Evolutionary conservation across 768 basidiomycete species (phyloP).

Genomic region (Phanerochaete carnosa): DNA sequence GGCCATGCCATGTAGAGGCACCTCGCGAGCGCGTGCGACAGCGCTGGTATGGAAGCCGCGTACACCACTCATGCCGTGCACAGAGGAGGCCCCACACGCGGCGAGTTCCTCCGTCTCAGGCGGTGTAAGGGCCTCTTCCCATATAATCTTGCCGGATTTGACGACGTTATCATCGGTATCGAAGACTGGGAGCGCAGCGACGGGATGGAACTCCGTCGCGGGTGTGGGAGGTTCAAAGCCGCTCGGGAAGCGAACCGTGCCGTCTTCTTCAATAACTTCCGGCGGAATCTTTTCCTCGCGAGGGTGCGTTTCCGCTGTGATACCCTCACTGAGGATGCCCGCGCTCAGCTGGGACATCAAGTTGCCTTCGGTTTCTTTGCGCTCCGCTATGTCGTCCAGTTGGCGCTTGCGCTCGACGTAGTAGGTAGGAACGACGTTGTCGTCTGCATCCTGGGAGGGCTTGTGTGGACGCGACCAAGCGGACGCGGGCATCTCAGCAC

Average conservation of each 20-base stretch:
- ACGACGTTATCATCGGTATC: conserved; percentile 19
- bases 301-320: conserved; percentile 23
- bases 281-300: conserved; percentile 39
- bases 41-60: conserved; percentile 22
- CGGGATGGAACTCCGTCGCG: conserved; percentile 31
- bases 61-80: conserved; percentile 8
- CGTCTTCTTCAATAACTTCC: conserved; percentile 36
- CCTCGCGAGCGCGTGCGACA: conserved; percentile 11
- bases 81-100: neutral
- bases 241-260: conserved; percentile 36
- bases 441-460: conserved; percentile 25
- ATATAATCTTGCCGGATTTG: conserved; percentile 21
- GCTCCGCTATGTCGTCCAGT: conserved; percentile 21
- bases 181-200: conserved; percentile 16
- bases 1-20: neutral
- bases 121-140: conserved; percentile 21
- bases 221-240: conserved; percentile 44
- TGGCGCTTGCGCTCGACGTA: conserved; percentile 27
- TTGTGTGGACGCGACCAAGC: conserved; percentile 23
- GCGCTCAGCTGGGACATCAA: conserved; percentile 28
- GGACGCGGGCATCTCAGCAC: conserved; percentile 18
- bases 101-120: conserved; percentile 6
- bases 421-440: conserved; percentile 25
- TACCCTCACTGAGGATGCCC: conserved; percentile 26
- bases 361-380: conserved; percentile 26